Conservation (phyloP, 371 early-diverging fungal species). For the Nematocida displodere region DNA sequence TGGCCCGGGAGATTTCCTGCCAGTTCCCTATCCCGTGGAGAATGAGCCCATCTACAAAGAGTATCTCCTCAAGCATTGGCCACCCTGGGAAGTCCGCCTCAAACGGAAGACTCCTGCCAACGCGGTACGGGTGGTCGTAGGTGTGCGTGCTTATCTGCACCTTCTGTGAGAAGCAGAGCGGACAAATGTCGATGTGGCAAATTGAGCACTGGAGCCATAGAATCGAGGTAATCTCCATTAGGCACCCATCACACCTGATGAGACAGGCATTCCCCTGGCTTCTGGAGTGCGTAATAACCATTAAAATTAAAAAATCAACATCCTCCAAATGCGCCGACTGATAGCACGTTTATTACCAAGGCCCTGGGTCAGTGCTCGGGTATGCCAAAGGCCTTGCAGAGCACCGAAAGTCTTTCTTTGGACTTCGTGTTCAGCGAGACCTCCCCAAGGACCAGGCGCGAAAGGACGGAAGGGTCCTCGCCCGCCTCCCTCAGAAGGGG, state of each 20-base stretch:
- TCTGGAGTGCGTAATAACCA: conserved; percentile 50
- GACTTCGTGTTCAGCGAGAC: background rate
- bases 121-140: conserved; percentile 76
- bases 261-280: conserved; percentile 37
- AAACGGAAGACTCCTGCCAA: conserved; percentile 67
- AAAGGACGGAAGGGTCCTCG: background rate
- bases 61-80: conserved; percentile 89
- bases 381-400: background rate
- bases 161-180: conserved; percentile 79
- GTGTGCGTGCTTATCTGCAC: conserved; percentile 75
- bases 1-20: conserved; percentile 80
- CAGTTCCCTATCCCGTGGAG: conserved; percentile 91
- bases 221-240: conserved; percentile 26
- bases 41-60: conserved; percentile 81
- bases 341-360: background rate
- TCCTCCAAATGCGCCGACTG: background rate
- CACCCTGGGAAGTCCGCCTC: conserved; percentile 67
- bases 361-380: background rate
- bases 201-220: conserved; percentile 75
- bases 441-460: background rate
- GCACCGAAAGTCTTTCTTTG: background rate
- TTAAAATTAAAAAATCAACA: background rate
- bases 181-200: conserved; percentile 87
- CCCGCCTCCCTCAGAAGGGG: background rate
- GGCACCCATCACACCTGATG: conserved; percentile 46